Evolutionary conservation across 2,329 filamentous ascomycete genomes (phyloP).

Genomic region (Xylariaceae sp.): DNA sequence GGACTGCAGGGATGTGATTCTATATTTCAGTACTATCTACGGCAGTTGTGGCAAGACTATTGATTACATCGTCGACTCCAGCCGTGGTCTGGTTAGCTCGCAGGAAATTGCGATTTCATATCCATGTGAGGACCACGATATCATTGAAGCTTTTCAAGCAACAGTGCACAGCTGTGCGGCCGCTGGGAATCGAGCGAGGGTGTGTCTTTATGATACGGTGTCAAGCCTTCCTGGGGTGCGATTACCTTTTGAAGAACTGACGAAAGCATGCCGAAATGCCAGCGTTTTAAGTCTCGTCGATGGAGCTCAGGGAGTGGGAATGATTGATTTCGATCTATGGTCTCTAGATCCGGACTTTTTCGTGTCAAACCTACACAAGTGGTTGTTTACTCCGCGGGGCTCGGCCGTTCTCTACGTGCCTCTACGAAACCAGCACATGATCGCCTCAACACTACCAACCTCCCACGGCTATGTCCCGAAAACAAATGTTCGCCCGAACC

Average conservation of each 20-base stretch:
- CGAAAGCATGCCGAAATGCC: constrained; percentile 59
- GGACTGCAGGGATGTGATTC: constrained; percentile 71
- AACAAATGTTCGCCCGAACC: constrained; percentile 30
- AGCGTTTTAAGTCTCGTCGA: constrained; percentile 73
- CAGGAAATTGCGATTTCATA: constrained; percentile 60
- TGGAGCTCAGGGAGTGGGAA: constrained; percentile 79
- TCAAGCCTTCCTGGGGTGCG: constrained; percentile 73
- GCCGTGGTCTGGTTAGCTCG: constrained; percentile 39
- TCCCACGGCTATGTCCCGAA: constrained; percentile 69
- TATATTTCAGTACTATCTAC: constrained; percentile 78
- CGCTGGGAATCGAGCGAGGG: constrained; percentile 57
- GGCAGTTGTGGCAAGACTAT: constrained; percentile 72
- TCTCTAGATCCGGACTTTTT: constrained; percentile 78
- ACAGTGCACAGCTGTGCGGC: constrained; percentile 50
- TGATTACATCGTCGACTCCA: constrained; percentile 66
- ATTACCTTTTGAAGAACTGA: constrained; percentile 72
- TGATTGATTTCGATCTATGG: constrained; percentile 66
- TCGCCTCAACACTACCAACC: constrained; percentile 73
- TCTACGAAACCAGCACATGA: constrained; percentile 66
- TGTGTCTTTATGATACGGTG: constrained; percentile 78
- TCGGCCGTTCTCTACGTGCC: constrained; percentile 82
- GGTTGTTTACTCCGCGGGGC: constrained; percentile 76
- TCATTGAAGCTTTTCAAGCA: constrained; percentile 58
- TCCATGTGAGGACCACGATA: constrained; percentile 65
- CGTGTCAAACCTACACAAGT: constrained; percentile 84